phyloP scores from a whole-genome alignment of 73 alveolate species.

The Paramecium sonneborni region DNA sequence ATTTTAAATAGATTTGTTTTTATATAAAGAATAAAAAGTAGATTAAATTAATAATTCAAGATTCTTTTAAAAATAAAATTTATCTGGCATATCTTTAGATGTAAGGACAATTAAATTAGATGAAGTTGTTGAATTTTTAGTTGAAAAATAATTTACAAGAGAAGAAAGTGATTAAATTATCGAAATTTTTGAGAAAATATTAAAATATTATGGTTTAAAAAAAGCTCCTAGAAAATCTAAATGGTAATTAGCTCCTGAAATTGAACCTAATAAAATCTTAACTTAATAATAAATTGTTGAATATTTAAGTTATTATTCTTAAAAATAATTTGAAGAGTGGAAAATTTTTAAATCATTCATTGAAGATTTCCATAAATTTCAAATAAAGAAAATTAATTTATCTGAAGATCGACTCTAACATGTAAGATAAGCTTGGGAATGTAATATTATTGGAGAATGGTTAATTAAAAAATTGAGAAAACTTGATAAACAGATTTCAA shows the following conservation, averaged over 20 bases:
- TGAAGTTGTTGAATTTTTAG: conserved; percentile 18
- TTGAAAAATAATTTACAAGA: background rate
- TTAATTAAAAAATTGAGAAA: background rate
- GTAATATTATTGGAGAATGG: conserved; percentile 48
- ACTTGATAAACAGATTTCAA: background rate
- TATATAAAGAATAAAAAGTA: background rate
- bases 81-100: background rate
- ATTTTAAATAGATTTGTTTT: background rate
- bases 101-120: background rate
- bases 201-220: background rate
- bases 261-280: background rate
- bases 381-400: background rate
- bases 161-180: background rate
- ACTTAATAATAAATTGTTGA: background rate
- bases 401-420: conserved; percentile 1
- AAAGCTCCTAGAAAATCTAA: background rate
- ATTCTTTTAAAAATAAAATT: background rate
- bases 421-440: conserved; percentile 5
- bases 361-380: background rate
- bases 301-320: background rate
- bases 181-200: background rate
- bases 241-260: background rate
- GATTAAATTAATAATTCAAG: background rate
- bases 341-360: background rate
- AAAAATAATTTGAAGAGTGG: background rate